These are phyloP conservation scores for Wickerhamiella qilinensis DNA, from an alignment of 805 yeast genomes.

Conservation along the genomic window DNA sequence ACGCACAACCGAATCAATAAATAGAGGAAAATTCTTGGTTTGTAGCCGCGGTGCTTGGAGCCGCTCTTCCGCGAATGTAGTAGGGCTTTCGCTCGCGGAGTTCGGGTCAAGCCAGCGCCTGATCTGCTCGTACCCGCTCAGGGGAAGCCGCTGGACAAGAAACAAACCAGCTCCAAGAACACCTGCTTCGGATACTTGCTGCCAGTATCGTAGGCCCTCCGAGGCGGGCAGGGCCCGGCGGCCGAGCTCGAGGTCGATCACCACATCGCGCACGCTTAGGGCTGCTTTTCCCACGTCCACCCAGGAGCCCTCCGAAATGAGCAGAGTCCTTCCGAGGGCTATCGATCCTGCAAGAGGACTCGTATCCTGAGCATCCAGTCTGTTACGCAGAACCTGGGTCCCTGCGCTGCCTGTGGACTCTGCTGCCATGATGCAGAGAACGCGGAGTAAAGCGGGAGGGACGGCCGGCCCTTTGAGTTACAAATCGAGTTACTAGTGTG, in stretches of 20 bases:
- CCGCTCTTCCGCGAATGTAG: not conserved
- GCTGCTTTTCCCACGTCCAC: constrained; percentile 12
- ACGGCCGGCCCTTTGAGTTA: too few relatives aligned
- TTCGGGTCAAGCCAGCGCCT: not conserved
- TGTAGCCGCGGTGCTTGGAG: not conserved
- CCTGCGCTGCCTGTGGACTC: not conserved
- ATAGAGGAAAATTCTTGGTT: not conserved
- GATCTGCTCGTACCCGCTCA: not conserved
- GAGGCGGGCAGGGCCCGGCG: constrained; percentile 11
- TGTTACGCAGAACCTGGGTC: too few relatives aligned
- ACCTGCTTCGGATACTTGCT: constrained; percentile 2
- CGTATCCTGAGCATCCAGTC: not conserved
- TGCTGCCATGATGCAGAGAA: too few relatives aligned
- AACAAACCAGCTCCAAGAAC: constrained; percentile 5
- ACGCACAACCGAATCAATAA: not conserved
- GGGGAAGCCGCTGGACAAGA: constrained; percentile 11
- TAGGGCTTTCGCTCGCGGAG: too few relatives aligned
- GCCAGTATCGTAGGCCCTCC: constrained; percentile 13
- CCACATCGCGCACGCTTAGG: constrained; percentile 8
- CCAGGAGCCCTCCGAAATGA: constrained; percentile 13
- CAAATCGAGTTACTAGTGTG: too few relatives aligned
- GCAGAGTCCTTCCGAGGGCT: constrained; percentile 5
- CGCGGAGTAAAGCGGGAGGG: too few relatives aligned
- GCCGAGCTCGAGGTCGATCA: constrained; percentile 7
- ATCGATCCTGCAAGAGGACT: not conserved